These are phyloP conservation scores for Plasmopara halstedii DNA, from an alignment of 352 stramenopile genomes.

Conservation along the genomic window DNA sequence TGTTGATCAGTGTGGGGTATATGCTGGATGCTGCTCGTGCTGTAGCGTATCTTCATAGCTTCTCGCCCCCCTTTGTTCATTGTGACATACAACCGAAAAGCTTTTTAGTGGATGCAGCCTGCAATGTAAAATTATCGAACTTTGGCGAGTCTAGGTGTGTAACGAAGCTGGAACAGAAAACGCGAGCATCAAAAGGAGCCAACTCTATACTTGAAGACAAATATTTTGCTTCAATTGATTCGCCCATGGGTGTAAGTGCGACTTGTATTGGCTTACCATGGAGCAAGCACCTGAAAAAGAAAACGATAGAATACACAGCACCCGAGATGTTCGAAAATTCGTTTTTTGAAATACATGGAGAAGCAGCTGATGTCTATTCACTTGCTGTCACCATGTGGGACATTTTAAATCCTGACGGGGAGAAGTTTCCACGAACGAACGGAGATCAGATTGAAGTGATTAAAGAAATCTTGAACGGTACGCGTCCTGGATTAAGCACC, in stretches of 20 bases:
- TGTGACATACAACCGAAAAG: constrained; percentile 40
- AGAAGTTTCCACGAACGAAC: constrained; percentile 28
- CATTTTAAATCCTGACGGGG: constrained; percentile 31
- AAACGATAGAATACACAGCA: constrained; percentile 48
- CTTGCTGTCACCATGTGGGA: constrained; percentile 60
- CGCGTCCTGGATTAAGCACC: constrained; percentile 25
- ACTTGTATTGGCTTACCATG: constrained; percentile 7
- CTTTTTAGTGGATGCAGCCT: constrained; percentile 31
- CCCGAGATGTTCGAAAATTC: constrained; percentile 39
- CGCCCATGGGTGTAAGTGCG: constrained; percentile 4
- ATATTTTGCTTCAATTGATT: neutral
- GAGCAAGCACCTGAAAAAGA: constrained; percentile 6
- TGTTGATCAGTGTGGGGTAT: constrained; percentile 29
- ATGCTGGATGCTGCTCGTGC: constrained; percentile 42
- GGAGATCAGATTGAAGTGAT: constrained; percentile 32
- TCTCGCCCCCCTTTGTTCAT: constrained; percentile 36
- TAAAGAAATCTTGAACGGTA: constrained; percentile 29
- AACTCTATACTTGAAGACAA: constrained; percentile 8
- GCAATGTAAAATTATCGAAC: constrained; percentile 31
- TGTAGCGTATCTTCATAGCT: constrained; percentile 42
- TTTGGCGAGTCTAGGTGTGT: constrained; percentile 30
- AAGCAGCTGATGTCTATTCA: constrained; percentile 49
- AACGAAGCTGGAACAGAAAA: constrained; percentile 3
- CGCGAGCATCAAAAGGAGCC: neutral
- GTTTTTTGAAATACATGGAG: constrained; percentile 19